These are phyloP conservation scores for Dryas alaskensis DNA, from an alignment of 306 rosid genomes.

Conservation along the genomic window DNA sequence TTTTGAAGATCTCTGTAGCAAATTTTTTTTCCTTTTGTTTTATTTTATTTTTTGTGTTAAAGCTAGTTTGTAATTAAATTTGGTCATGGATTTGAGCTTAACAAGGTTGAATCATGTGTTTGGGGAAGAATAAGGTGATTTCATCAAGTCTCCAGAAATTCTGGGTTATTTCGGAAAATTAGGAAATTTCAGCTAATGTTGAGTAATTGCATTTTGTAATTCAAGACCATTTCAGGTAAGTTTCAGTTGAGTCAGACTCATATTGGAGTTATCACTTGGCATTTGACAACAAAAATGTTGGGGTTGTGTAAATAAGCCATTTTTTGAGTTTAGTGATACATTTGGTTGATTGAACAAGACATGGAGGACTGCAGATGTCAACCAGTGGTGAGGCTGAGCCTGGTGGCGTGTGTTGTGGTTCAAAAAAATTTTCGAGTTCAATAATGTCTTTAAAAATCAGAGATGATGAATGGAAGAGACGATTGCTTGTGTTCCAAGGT, in stretches of 20 bases:
- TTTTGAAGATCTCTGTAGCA: background rate
- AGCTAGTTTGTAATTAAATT: no score
- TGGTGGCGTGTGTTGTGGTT: background rate
- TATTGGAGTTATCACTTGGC: background rate
- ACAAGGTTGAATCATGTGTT: no score
- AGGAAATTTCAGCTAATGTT: background rate
- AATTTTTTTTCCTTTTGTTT: no score
- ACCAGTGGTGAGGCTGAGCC: background rate
- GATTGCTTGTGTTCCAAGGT: background rate
- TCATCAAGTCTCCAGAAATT: no score
- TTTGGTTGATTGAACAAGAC: background rate
- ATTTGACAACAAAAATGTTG: background rate
- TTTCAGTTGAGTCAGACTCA: background rate
- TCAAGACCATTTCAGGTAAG: background rate
- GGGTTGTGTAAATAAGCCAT: background rate
- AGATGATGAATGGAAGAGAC: background rate
- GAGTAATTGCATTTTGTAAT: background rate
- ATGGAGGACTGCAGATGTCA: background rate
- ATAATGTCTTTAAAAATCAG: background rate
- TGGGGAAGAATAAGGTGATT: no score
- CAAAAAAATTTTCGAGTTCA: background rate
- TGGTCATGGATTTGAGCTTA: no score
- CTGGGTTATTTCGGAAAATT: background rate
- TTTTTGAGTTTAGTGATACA: background rate
- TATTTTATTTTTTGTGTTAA: no score